phyloP scores from a whole-genome alignment of 2,329 filamentous ascomycete species.

The Verticillium nonalfalfae region DNA sequence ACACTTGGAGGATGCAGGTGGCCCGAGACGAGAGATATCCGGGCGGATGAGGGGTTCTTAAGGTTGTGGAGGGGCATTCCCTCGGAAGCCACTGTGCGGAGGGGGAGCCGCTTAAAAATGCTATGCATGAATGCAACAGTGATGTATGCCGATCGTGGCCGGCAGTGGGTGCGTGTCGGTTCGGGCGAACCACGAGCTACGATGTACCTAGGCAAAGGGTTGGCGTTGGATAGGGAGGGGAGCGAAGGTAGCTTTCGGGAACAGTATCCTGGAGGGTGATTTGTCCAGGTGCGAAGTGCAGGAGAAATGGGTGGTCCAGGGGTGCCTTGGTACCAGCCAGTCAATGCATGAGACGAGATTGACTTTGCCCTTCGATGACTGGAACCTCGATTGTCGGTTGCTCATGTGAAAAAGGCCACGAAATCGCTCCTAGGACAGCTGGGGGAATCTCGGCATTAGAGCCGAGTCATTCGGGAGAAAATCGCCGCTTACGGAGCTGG shows the following conservation, averaged over 20 bases:
- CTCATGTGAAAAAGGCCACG: not conserved
- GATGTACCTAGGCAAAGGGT: not conserved
- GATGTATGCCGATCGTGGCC: not conserved
- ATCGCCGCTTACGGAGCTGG: not conserved
- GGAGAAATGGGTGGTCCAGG: not conserved
- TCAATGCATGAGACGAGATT: not conserved
- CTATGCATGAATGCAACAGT: slow-evolving; percentile 8
- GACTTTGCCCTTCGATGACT: not conserved
- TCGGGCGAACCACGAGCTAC: not conserved
- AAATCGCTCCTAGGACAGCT: not conserved
- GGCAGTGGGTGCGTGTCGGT: not conserved
- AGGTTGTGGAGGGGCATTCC: slow-evolving; percentile 14
- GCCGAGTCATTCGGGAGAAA: not conserved
- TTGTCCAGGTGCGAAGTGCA: not conserved
- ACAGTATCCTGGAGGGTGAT: not conserved
- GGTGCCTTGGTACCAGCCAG: not conserved
- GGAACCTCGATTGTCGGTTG: not conserved
- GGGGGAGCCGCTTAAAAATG: slow-evolving; percentile 11
- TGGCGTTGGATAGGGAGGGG: not conserved
- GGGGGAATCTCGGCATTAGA: slow-evolving; percentile 10
- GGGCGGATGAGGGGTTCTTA: slow-evolving; percentile 13
- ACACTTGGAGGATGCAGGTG: slow-evolving; percentile 4
- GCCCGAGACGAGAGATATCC: slow-evolving; percentile 13
- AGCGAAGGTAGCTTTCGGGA: not conserved
- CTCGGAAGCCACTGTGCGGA: slow-evolving; percentile 11